Base-by-base conservation (phyloP, 2,329 filamentous ascomycete species). In the Mollisia scopiformis region DNA sequence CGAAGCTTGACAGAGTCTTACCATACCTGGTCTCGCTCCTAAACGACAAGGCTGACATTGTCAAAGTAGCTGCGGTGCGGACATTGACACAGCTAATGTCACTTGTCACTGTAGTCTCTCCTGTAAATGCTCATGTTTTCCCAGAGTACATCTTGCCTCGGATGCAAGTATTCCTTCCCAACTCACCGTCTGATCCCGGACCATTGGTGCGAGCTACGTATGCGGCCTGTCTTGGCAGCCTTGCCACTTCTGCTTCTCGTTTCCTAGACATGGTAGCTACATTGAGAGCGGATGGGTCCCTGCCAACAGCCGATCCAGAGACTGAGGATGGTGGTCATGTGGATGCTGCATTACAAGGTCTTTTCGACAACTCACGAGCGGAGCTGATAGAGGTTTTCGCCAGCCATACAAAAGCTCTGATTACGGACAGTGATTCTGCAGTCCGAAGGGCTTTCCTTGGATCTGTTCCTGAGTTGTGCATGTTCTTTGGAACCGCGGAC, bases 221-320 rank as follows among this genome's bases (percentile, higher is more conserved):
- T 76, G 95, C 95, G 10, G 92, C 93, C 4, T 97, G 93, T 71
- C 82, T 99, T 25, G 93, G 94, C 2, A 95, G 90, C 49, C 82
- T 99, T 39, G 94, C 95, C 5, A 89, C 89, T 16, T 95, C 92
- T 3, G 93, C 95, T 0, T 87, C 89, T 27, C 85, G 88, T 25
- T 97, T 97, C 68, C 81, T 98, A 6, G 93, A 97, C 66, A 91
- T 97, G 84, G 91, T 96, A 19, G 92, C 95, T 66, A 92, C 93
- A 37, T 80, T 98, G 16, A 85, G 91, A 67, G 89, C 92, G 1
- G 93, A 96, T 71, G 92, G 92, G 0, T 89, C 92, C 2, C 81
- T 97, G 37, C 88, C 90, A 0, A 86, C 89, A 1, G 80, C 90
- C 0, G 91, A 96, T 69, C 90, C 90, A 1, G 91, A 93, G 69